These are phyloP conservation scores for Coniella lustricola DNA, from an alignment of 2,329 filamentous ascomycete species.

Conservation along the genomic window DNA sequence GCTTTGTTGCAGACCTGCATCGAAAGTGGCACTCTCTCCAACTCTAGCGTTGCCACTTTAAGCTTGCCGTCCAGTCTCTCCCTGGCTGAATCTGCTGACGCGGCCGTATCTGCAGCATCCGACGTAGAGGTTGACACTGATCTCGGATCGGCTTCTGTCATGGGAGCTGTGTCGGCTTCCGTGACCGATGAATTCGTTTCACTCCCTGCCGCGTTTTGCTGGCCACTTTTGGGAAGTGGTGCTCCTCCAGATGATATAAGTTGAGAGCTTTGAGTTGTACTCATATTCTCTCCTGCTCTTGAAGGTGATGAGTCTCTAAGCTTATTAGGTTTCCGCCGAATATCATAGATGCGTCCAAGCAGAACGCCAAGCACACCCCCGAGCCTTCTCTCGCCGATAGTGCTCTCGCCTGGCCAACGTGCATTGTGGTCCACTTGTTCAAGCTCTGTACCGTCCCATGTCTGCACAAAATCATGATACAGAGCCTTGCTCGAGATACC, in stretches of 20 bases:
- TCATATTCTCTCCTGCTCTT: not conserved
- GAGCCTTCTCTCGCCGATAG: constrained; percentile 54
- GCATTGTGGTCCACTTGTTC: constrained; percentile 57
- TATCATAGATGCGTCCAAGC: constrained; percentile 60
- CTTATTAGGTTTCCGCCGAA: constrained; percentile 28
- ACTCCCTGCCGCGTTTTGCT: not conserved
- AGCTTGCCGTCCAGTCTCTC: constrained; percentile 50
- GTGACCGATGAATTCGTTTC: constrained; percentile 1
- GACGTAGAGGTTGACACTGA: not conserved
- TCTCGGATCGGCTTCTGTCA: not conserved
- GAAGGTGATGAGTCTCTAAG: constrained; percentile 1
- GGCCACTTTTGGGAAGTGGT: not conserved
- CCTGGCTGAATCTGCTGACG: constrained; percentile 19
- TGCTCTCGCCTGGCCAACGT: constrained; percentile 48
- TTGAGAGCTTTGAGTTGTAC: not conserved
- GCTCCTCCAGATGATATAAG: constrained; percentile 1
- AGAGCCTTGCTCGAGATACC: constrained; percentile 54
- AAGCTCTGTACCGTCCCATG: constrained; percentile 56
- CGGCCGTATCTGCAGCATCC: not conserved
- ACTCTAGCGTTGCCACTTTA: constrained; percentile 62
- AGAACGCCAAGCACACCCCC: constrained; percentile 64
- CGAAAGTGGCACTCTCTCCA: constrained; percentile 69
- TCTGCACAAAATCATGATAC: constrained; percentile 46
- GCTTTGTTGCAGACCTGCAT: constrained; percentile 61
- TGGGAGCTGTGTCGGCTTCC: not conserved